Evolutionary conservation across 2,329 filamentous ascomycete genomes (phyloP).

Genomic region (Monosporascus sp.): DNA sequence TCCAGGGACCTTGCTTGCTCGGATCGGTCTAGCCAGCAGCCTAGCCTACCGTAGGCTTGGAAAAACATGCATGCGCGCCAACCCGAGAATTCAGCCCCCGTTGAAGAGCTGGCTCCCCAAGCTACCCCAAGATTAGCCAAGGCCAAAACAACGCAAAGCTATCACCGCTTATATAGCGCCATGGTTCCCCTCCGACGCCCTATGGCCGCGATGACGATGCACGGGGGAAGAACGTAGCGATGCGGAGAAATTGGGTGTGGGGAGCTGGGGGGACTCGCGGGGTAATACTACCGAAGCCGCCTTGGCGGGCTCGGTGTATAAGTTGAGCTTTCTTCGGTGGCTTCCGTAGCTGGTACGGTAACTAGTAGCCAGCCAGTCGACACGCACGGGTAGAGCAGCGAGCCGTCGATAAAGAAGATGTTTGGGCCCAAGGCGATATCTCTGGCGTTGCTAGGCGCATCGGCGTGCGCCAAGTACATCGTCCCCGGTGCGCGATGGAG

Average conservation of each 20-base stretch:
- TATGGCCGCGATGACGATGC: conserved; percentile 3
- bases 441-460: conserved; percentile 11
- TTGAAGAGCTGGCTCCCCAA: too few species aligned
- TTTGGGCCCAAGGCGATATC: conserved; percentile 6
- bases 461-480: conserved; percentile 45
- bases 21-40: too few species aligned
- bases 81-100: too few species aligned
- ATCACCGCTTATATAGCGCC: conserved; percentile 1
- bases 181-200: conserved; percentile 5
- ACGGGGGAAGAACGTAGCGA: conserved; percentile 19
- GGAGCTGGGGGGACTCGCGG: conserved; percentile 3
- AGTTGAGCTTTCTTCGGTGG: not conserved
- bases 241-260: conserved; percentile 16
- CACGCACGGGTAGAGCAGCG: not conserved
- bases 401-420: conserved; percentile 3
- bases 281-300: conserved; percentile 7
- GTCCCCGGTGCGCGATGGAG: conserved; percentile 57
- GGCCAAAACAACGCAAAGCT: not conserved
- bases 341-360: not conserved
- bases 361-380: not conserved
- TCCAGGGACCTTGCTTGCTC: too few species aligned
- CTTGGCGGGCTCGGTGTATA: conserved; percentile 8
- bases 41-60: too few species aligned
- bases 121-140: not conserved
- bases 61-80: too few species aligned